phyloP scores from a whole-genome alignment of 345 rosid species.

The Heritiera fomes region DNA sequence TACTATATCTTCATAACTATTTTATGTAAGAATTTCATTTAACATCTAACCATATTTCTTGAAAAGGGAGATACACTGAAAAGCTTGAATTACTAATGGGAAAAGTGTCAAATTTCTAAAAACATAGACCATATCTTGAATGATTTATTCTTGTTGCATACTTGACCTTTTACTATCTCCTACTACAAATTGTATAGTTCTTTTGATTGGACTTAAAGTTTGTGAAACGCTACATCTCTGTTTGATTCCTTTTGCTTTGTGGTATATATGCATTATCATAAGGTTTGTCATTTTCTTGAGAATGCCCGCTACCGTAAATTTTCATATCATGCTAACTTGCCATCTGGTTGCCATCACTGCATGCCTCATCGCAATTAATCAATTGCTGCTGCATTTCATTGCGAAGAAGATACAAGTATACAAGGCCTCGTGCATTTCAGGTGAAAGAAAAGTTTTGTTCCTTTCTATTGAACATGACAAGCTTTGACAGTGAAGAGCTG shows the following conservation, averaged over 20 bases:
- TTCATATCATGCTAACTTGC: background rate
- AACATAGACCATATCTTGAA: background rate
- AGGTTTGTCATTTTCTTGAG: background rate
- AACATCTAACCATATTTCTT: background rate
- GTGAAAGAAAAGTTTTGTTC: conserved; percentile 9
- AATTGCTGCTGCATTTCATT: background rate
- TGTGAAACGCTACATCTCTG: background rate
- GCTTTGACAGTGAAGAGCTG: conserved; percentile 1
- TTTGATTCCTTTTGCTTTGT: background rate
- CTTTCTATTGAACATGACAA: background rate
- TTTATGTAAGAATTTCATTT: background rate
- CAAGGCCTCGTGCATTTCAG: background rate
- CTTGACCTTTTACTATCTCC: background rate
- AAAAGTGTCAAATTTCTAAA: background rate
- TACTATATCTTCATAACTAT: background rate
- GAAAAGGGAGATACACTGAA: background rate
- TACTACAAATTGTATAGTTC: background rate
- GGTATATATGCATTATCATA: background rate
- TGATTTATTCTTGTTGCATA: background rate
- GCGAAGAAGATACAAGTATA: background rate
- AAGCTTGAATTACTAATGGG: background rate
- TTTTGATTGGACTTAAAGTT: conserved; percentile 8
- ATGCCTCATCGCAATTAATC: background rate
- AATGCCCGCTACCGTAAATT: background rate
- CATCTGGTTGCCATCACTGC: conserved; percentile 1